A percentile compares a stretch with the other conserved stretches of the same genome.
Conservation (phyloP, 2,329 filamentous ascomycete genomes). For the Claviceps quebecensis region DNA sequence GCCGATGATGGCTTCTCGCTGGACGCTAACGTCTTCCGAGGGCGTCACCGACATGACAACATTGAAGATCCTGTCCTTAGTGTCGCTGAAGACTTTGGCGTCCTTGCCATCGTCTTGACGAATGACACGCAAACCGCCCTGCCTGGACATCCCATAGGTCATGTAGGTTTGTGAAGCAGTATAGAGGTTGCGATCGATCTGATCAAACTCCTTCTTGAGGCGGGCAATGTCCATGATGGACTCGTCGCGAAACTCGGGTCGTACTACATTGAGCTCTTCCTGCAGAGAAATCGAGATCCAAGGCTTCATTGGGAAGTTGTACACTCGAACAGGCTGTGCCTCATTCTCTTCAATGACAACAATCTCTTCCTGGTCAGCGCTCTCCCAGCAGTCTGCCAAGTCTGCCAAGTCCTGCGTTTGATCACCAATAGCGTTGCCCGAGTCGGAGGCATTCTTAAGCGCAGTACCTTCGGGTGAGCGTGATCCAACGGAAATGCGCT, state of each 20-base stretch:
- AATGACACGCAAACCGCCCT: slow-evolving; percentile 83
- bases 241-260: slow-evolving; percentile 58
- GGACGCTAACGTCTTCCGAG: slow-evolving; percentile 37
- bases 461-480: slow-evolving; percentile 25
- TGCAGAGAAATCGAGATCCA: slow-evolving; percentile 81
- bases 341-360: slow-evolving; percentile 53
- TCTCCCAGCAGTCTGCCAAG: slow-evolving; percentile 85
- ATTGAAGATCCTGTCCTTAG: slow-evolving; percentile 89
- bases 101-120: slow-evolving; percentile 87
- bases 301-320: slow-evolving; percentile 92
- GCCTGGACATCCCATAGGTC: slow-evolving; percentile 85
- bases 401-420: slow-evolving; percentile 50
- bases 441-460: slow-evolving; percentile 37
- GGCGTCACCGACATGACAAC: slow-evolving; percentile 66
- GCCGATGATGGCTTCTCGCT: slow-evolving; percentile 72
- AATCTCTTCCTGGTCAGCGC: slow-evolving; percentile 59
- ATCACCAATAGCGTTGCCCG: slow-evolving; percentile 37
- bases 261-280: slow-evolving; percentile 38
- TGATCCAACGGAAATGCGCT: slow-evolving; percentile 33
- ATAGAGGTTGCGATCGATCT: slow-evolving; percentile 86
- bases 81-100: slow-evolving; percentile 81
- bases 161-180: slow-evolving; percentile 85
- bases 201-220: slow-evolving; percentile 94
- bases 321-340: slow-evolving; percentile 58
- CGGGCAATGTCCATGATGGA: slow-evolving; percentile 84